Conservation (phyloP, 495 filamentous ascomycete species). For the Aspergillus homomorphus region DNA sequence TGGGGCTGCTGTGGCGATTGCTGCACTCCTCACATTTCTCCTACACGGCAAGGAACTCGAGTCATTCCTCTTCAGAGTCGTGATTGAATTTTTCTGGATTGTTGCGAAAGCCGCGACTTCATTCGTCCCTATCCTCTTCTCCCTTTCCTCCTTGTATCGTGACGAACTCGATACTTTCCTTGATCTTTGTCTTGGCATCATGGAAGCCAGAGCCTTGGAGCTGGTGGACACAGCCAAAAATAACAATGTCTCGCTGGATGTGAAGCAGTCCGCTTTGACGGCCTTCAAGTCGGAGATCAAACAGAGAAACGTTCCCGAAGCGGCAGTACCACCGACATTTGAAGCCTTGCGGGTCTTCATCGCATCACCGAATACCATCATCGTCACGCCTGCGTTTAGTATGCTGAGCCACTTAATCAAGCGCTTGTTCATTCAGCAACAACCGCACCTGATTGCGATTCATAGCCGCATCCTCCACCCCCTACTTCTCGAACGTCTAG, state of each 20-base stretch:
- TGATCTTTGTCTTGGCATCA: conserved; percentile 20
- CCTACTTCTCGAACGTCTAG: conserved; percentile 77
- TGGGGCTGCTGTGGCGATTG: not conserved
- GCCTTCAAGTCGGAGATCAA: conserved; percentile 82
- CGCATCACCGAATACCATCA: conserved; percentile 62
- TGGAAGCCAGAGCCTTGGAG: conserved; percentile 50
- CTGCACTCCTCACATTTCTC: not conserved
- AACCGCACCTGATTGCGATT: conserved; percentile 61
- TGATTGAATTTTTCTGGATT: conserved; percentile 2
- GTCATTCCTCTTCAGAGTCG: not conserved
- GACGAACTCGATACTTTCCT: conserved; percentile 13
- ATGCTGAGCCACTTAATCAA: conserved; percentile 81
- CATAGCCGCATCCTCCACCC: conserved; percentile 64
- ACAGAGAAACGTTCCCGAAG: conserved; percentile 76
- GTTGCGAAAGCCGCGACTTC: not conserved
- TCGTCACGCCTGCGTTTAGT: conserved; percentile 75
- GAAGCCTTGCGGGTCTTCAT: conserved; percentile 68
- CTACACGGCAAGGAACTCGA: too few species aligned
- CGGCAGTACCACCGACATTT: conserved; percentile 67
- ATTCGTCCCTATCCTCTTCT: conserved; percentile 11
- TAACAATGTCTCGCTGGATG: conserved; percentile 62
- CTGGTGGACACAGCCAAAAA: conserved; percentile 65
- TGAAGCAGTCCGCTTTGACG: conserved; percentile 67
- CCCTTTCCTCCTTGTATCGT: conserved; percentile 1
- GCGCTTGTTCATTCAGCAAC: conserved; percentile 77